Evolutionary conservation across 352 stramenopile genomes (phyloP), one percentile per base, ranked within the genome.

Genomic region (Pythium periplocum): DNA sequence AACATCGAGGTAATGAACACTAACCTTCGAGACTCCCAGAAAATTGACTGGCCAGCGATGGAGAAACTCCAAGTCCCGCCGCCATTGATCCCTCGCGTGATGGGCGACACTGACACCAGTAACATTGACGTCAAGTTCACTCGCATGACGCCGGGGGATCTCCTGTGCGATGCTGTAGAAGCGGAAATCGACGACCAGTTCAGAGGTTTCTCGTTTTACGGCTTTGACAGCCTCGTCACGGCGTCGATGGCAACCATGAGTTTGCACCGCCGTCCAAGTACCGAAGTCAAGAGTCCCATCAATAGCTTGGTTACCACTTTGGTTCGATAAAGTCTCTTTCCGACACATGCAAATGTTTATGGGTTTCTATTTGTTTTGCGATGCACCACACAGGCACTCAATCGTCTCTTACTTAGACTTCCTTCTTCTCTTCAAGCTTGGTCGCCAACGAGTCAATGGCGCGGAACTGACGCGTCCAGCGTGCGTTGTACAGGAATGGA

Each of bases 401-500:
- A 0, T 26, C 17, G 17, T 26, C 17, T 26, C 17, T 26, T 26
- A 26, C 17, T 59, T 73, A 79, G 48, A 75, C 55, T 46, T 87
- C 63, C 59, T 87, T 83, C 64, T 88, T 91, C 50, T 87, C 71
- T 40, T 93, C 78, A 48, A 93, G 59, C 58, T 83, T 84, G 43
- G 65, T 70, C 6, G 57, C 91, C 45, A 99, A 75, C 50, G 75
- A 68, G 73, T 99, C 95, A 56, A 99, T 98, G 30, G 85, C 85
- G 34, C 66, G 57, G 67, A 99, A 99, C 72, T 99, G 97, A 33
- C 96, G 84, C 48, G 87, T 90, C 96, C 96, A 99, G 57, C 73
- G 78, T 30, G 86, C 71, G 72, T 98, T 97, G 75, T 99, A 98
- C 30, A 99, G 75, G 76, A 99, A 99, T 52, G 90, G 97, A 12